Evolutionary conservation across 352 stramenopile species (phyloP), one percentile per base, ranked within the genome.

Genomic region (Pythium pyrilobum): DNA sequence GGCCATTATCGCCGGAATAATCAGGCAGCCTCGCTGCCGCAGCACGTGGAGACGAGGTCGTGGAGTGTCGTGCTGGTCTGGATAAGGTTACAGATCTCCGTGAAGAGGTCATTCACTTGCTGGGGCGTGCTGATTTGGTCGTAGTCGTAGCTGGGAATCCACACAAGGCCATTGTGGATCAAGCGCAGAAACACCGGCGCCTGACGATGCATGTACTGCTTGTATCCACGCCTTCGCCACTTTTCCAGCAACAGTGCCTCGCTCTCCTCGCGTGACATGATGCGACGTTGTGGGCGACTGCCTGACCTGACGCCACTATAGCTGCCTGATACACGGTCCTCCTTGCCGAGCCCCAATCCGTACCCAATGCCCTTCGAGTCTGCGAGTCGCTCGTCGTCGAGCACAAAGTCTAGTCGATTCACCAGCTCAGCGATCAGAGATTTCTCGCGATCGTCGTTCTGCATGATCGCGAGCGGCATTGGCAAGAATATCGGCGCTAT

Each of bases 91-190:
- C 59, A 66, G 15, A 72, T 58, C 18, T 62, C 54, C 0, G 23
- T 31, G 37, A 72, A 75, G 11, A 75, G 42, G 11, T 54, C 52
- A 4, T 59, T 20, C 6, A 65, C 47, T 24, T 59, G 56, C 10
- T 63, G 39, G 24, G 46, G 51, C 29, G 79, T 71, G 15, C 60
- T 69, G n/a, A 73, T 66, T 43, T 77, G 62, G 29, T 92, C 77
- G 49, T 92, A 87, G 52, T 86, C 74, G 54, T 89, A 89, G 50
- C 81, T 72, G 0, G 81, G 74, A 21, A 89, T 81, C 81, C 81
- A 92, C 20, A 92, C 69, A 23, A 90, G 40, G 8, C 78, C 81
- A 40, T 78, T 64, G 29, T 75, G 72, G n/a, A 87, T 77, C 24
- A 89, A 50, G 7, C 81, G 77, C 25, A 92, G 58, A 46, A 88